Conservation (phyloP, 2,329 filamentous ascomycete species). For the Hymenoscyphus repandus region DNA sequence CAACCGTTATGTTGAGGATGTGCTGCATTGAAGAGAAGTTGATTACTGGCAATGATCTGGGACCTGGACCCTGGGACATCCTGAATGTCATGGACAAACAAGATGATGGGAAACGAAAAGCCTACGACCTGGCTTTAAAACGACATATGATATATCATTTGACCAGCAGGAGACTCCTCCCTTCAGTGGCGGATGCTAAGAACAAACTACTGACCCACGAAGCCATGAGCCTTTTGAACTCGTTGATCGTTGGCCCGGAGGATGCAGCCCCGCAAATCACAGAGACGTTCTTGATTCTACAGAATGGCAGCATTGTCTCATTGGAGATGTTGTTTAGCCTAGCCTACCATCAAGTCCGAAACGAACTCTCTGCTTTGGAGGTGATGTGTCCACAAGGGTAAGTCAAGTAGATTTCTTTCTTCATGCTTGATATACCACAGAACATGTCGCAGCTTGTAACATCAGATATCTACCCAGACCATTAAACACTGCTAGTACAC, state of each 20-base stretch:
- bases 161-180: not conserved
- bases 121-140: not conserved
- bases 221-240: not conserved
- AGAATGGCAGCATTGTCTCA: not conserved
- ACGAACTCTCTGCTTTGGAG: not conserved
- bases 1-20: not conserved
- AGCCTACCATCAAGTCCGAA: not conserved
- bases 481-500: too few species aligned
- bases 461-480: too few species aligned
- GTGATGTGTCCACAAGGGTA: not conserved
- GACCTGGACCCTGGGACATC: not conserved
- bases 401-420: too few species aligned
- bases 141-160: not conserved
- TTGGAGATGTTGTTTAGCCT: not conserved
- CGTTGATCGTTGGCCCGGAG: not conserved
- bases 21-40: not conserved
- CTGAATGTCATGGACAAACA: not conserved
- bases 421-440: too few species aligned
- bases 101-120: not conserved
- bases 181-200: not conserved
- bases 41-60: not conserved
- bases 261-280: not conserved
- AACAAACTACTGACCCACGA: not conserved
- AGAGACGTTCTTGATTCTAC: not conserved
- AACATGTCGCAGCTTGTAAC: too few species aligned